A percentile compares a stretch with the other conserved stretches of the same genome.
phyloP scores from a whole-genome alignment of 345 rosid species.

The Melaleuca alternifolia region DNA sequence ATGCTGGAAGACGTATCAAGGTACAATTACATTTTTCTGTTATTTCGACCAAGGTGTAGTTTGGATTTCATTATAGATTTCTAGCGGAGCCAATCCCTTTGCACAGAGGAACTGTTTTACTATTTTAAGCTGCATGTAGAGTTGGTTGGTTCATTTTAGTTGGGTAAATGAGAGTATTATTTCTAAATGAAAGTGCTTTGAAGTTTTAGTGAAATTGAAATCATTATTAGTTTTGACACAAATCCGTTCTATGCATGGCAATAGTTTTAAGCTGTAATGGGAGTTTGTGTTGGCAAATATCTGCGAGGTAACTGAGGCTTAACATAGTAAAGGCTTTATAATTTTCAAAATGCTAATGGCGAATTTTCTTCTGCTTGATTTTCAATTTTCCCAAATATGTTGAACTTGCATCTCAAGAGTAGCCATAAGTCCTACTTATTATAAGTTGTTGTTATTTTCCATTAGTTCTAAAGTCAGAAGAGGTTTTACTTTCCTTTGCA shows the following conservation, averaged over 20 bases:
- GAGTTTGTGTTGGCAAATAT: neutral
- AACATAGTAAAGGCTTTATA: neutral
- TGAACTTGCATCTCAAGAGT: neutral
- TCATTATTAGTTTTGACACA: neutral
- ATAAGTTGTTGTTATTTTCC: neutral
- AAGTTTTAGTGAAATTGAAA: neutral
- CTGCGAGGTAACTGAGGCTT: neutral
- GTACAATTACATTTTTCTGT: constrained; percentile 15
- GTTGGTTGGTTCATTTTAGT: neutral
- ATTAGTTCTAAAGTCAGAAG: neutral
- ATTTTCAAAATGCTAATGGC: neutral
- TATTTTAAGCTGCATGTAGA: neutral
- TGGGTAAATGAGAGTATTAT: neutral
- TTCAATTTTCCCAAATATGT: neutral
- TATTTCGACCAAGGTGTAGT: neutral
- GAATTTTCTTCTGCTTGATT: neutral
- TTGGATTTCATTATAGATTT: neutral
- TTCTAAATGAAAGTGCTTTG: neutral
- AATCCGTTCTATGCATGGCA: neutral
- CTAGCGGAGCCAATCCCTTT: neutral
- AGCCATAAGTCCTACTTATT: neutral
- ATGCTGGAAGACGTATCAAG: constrained; percentile 97
- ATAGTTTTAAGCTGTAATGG: neutral
- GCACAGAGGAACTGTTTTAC: neutral
- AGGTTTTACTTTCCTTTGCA: neutral